phyloP scores from a whole-genome alignment of 345 rosid species.

The Leavenworthia alabamica region DNA sequence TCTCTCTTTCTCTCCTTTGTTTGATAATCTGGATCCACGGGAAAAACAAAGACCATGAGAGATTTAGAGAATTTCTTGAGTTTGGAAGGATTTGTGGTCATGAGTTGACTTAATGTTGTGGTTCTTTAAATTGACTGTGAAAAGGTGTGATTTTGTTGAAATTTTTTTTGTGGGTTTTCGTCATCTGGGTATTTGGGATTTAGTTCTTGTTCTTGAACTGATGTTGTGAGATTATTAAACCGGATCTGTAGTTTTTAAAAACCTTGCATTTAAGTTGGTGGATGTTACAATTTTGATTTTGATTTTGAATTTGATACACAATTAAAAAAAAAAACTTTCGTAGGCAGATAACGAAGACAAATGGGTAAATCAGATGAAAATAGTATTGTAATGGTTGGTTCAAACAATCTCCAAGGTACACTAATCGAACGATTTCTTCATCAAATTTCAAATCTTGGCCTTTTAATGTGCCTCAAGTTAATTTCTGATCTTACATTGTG shows the following conservation, averaged over 20 bases:
- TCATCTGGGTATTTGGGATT: slow-evolving; percentile 21
- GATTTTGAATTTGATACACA: not conserved
- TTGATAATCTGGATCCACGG: slow-evolving; percentile 12
- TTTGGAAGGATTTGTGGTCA: slow-evolving; percentile 2
- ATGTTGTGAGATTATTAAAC: slow-evolving; percentile 11
- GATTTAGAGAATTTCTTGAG: slow-evolving; percentile 10
- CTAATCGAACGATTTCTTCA: slow-evolving; percentile 10
- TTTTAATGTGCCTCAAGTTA: not conserved
- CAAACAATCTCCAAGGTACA: too few relatives aligned
- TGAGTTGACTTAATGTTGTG: slow-evolving; percentile 10
- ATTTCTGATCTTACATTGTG: slow-evolving; percentile 14
- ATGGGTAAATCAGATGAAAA: too few relatives aligned
- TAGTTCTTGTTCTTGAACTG: slow-evolving; percentile 32
- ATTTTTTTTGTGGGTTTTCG: not conserved
- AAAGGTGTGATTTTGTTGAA: slow-evolving; percentile 19
- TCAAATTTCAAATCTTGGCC: not conserved
- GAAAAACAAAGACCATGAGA: not conserved
- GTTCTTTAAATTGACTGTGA: slow-evolving; percentile 21
- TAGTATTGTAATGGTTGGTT: too few relatives aligned
- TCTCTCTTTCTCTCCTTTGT: slow-evolving; percentile 41
- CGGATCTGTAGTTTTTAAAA: slow-evolving; percentile 17
- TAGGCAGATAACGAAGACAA: slow-evolving; percentile 22
- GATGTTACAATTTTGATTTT: slow-evolving; percentile 3
- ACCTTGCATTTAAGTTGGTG: not conserved
- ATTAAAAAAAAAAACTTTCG: slow-evolving; percentile 1